phyloP scores from a whole-genome alignment of 2,329 filamentous ascomycete species.

The Botrytis paeoniae region DNA sequence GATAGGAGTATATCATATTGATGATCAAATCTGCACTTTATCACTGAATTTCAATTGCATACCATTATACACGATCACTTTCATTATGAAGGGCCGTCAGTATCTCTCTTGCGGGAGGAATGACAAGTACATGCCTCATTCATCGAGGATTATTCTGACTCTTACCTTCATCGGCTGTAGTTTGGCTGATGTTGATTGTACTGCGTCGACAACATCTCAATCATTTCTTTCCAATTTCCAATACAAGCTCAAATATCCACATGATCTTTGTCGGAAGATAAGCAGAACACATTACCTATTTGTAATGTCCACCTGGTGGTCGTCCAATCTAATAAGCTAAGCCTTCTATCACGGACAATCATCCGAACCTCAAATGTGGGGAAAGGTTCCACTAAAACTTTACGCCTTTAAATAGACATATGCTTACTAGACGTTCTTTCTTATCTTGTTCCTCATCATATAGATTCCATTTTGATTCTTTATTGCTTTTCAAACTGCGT shows the following conservation, averaged over 20 bases:
- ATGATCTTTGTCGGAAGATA: not conserved
- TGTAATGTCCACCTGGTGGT: too few species aligned
- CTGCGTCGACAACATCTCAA: not conserved
- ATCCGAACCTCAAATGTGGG: not conserved
- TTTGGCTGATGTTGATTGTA: not conserved
- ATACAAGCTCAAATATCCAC: not conserved
- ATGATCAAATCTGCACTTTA: not conserved
- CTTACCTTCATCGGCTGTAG: not conserved
- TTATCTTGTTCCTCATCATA: not conserved
- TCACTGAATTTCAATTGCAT: not conserved
- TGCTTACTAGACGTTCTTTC: not conserved
- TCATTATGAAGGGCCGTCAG: too few species aligned
- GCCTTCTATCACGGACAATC: not conserved
- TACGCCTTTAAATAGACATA: not conserved
- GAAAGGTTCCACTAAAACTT: not conserved
- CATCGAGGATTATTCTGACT: not conserved
- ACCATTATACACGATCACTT: not conserved
- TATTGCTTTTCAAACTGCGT: not conserved
- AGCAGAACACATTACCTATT: not conserved
- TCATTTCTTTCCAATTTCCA: not conserved
- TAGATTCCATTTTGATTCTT: not conserved
- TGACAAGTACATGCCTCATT: not conserved
- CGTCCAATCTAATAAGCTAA: not conserved
- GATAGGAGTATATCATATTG: not conserved
- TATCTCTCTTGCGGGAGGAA: not conserved